Evolutionary conservation across 768 basidiomycete species (phyloP), one percentile per base, ranked within the genome.

Genomic region (Trametes meyenii): DNA sequence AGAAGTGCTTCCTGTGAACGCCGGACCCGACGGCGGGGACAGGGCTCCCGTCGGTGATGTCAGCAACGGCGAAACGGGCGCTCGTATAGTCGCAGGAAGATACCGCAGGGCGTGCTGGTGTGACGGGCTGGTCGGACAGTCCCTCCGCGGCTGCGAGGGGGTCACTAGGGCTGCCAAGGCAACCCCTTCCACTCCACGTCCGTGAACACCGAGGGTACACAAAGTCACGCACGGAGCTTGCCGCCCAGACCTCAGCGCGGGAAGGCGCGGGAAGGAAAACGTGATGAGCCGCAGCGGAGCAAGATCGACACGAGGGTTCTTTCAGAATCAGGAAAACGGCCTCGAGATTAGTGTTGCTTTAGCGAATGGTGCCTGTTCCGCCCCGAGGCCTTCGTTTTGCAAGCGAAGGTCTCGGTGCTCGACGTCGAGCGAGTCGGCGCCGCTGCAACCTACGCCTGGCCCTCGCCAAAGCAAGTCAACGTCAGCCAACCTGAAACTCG

Each of bases 181-280:
- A 58, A 58, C 57, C 26, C 40, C 3, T 21, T 26, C n/a, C 57
- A 43, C 23, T 26, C 57, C 57, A 58, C 43, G 49, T 58, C 57
- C 57, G 49, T 58, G 57, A 50, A 43, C 57, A 50, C 57, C 57
- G 49, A 58, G 21, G 33, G 44, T 12, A 35, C 44, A 33, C 24
- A 17, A 12, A 3, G 56, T 12, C 24, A 16, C 11, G 39, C 7
- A 8, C 57, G 55, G 56, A 40, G 24, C 19, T 24, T 49, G 48
- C 44, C 38, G 39, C 33, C 12, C 48, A 50, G 26, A 17, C 17
- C 17, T 12, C 14, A 24, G 23, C 23, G 29, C 29, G 29, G 29
- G 29, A 33, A 33, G 29, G 29, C 45, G 55, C 55, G 55, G 46
- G 55, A 39, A 14, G 35, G 11, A 19, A 38, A 48, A 26, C 38